These are phyloP conservation scores for Scleromitrula shiraiana DNA, from an alignment of 2,329 filamentous ascomycete genomes.

Conservation along the genomic window DNA sequence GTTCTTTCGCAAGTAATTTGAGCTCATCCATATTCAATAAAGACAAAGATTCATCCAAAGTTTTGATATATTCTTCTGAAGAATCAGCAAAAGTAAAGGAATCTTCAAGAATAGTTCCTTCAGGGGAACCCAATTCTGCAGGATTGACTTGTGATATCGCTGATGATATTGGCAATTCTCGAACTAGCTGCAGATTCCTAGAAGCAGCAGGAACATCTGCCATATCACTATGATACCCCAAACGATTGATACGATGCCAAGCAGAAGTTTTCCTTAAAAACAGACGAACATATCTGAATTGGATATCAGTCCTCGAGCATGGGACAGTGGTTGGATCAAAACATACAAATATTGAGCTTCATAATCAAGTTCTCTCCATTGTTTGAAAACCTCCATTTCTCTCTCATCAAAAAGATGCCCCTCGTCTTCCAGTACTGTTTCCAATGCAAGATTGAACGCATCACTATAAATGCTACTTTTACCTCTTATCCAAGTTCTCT, in stretches of 20 bases:
- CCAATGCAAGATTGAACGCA: constrained; percentile 86
- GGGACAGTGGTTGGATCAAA: not conserved
- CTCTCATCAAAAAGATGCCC: constrained; percentile 75
- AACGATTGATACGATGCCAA: constrained; percentile 75
- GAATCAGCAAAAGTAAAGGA: constrained; percentile 73
- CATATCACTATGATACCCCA: constrained; percentile 80
- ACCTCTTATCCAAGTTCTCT: constrained; percentile 62
- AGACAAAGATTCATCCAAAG: constrained; percentile 74
- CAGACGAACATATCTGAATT: constrained; percentile 73
- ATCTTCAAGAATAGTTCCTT: constrained; percentile 41
- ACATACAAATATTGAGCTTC: constrained; percentile 83
- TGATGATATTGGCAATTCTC: constrained; percentile 43
- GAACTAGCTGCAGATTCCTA: constrained; percentile 49
- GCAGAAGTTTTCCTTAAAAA: constrained; percentile 86
- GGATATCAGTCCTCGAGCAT: not conserved
- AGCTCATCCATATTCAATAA: constrained; percentile 82
- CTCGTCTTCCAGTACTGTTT: constrained; percentile 85
- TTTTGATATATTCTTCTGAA: constrained; percentile 64
- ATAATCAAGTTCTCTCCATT: constrained; percentile 68
- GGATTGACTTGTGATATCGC: constrained; percentile 28
- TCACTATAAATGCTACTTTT: constrained; percentile 93
- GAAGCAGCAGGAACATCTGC: constrained; percentile 63
- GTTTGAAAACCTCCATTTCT: constrained; percentile 67
- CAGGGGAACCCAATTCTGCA: constrained; percentile 40
- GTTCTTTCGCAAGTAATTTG: constrained; percentile 75